A percentile compares a stretch with the other conserved stretches of the same genome.
Evolutionary conservation across 345 rosid species (phyloP).

Genomic region (Cardamine resedifolia): DNA sequence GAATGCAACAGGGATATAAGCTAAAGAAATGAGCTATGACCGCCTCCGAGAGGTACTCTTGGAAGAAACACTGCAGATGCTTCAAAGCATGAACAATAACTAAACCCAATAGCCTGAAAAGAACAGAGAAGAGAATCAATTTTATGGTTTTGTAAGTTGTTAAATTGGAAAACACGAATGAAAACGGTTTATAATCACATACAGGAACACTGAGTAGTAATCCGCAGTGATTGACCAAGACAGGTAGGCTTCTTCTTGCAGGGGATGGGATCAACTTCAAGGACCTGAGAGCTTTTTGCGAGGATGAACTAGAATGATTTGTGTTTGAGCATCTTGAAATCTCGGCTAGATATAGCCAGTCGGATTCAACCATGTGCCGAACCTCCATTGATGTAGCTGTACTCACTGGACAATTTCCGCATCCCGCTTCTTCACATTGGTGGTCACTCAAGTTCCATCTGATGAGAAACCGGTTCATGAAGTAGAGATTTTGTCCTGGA

Average conservation of each 20-base stretch:
- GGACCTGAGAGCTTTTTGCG: slow-evolving; percentile 46
- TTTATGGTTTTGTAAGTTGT: background rate
- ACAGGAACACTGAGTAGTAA: slow-evolving; percentile 69
- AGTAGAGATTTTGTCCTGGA: slow-evolving; percentile 55
- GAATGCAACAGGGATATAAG: background rate
- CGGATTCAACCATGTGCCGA: slow-evolving; percentile 68
- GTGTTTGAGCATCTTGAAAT: slow-evolving; percentile 39
- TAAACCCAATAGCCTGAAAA: slow-evolving; percentile 71
- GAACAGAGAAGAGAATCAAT: background rate
- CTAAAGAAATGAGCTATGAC: slow-evolving; percentile 63
- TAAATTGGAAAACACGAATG: background rate
- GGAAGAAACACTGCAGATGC: slow-evolving; percentile 66
- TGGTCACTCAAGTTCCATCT: slow-evolving; percentile 52
- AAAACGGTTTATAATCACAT: slow-evolving; percentile 20
- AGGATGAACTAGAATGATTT: slow-evolving; percentile 46
- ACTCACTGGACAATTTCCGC: slow-evolving; percentile 23
- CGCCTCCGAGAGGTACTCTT: slow-evolving; percentile 84
- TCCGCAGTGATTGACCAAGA: slow-evolving; percentile 56
- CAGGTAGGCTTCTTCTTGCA: slow-evolving; percentile 80
- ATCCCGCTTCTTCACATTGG: slow-evolving; percentile 9
- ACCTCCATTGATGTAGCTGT: slow-evolving; percentile 46
- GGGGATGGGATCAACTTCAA: slow-evolving; percentile 68
- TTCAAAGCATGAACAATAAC: slow-evolving; percentile 56
- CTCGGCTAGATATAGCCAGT: slow-evolving; percentile 78
- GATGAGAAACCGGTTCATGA: slow-evolving; percentile 76